phyloP scores from a whole-genome alignment of 106 monocot species.

The Dioscorea zingiberensis region DNA sequence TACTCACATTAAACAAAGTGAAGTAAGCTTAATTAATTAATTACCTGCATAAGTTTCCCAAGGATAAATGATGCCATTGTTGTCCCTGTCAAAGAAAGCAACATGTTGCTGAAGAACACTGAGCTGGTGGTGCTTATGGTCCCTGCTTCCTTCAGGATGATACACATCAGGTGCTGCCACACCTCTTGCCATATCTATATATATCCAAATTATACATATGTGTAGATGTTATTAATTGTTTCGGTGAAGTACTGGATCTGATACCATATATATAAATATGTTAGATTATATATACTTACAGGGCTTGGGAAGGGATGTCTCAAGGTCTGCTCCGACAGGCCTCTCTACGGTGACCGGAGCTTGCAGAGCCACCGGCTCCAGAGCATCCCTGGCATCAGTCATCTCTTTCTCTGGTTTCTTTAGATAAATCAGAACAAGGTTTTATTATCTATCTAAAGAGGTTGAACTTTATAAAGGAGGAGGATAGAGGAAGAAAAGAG shows the following conservation, averaged over 20 bases:
- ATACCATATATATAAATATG: too few relatives aligned
- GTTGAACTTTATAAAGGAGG: not conserved
- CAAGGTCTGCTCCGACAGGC: conserved; percentile 43
- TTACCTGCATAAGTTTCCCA: conserved; percentile 81
- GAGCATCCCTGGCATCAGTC: conserved; percentile 33
- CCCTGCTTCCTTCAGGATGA: conserved; percentile 47
- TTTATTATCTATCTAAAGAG: too few relatives aligned
- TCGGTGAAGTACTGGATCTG: too few relatives aligned
- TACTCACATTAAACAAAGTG: not conserved
- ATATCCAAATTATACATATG: not conserved
- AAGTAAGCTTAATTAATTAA: too few relatives aligned
- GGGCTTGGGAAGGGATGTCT: conserved; percentile 55
- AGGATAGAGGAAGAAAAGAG: not conserved
- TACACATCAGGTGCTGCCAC: conserved; percentile 52
- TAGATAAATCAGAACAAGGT: too few relatives aligned
- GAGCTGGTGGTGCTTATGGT: conserved; percentile 25
- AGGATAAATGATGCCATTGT: conserved; percentile 77
- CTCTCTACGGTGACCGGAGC: conserved; percentile 57
- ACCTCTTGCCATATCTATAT: conserved; percentile 43
- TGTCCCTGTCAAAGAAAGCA: conserved; percentile 73
- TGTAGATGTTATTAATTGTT: too few relatives aligned
- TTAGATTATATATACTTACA: conserved; percentile 29
- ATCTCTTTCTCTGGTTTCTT: conserved; percentile 12
- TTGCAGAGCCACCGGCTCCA: conserved; percentile 42
- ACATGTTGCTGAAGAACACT: conserved; percentile 75